phyloP scores from a whole-genome alignment of 352 stramenopile genomes.

The Pythium periplocum region DNA sequence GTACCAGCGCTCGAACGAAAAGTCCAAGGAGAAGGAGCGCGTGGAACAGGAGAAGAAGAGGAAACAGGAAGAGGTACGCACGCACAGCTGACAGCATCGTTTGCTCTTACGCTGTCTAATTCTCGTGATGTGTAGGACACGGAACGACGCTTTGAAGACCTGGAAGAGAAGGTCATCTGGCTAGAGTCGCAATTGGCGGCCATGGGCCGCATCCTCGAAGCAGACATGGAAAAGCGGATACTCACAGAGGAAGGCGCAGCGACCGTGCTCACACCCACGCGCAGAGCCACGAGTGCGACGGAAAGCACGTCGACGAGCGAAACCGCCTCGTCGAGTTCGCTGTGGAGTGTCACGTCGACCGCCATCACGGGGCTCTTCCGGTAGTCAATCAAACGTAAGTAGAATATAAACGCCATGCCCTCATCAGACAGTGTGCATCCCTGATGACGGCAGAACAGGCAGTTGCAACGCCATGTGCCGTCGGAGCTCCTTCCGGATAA shows the following conservation, averaged over 20 bases:
- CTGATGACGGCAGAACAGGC: no score
- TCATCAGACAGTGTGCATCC: no score
- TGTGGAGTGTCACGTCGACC: conserved; percentile 15
- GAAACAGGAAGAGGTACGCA: conserved; percentile 35
- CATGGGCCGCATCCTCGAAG: conserved; percentile 17
- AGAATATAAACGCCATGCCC: no score
- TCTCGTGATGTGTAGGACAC: conserved; percentile 5
- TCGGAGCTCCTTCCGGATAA: no score
- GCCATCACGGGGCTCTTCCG: conserved; percentile 14
- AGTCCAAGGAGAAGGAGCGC: conserved; percentile 59
- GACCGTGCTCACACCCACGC: conserved; percentile 12
- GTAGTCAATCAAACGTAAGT: not conserved
- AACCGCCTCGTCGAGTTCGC: not conserved
- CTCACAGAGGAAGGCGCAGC: not conserved
- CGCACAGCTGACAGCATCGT: not conserved
- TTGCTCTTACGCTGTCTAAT: conserved; percentile 3
- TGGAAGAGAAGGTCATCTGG: conserved; percentile 21
- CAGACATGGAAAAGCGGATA: conserved; percentile 17
- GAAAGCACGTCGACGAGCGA: no score
- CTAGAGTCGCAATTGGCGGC: conserved; percentile 17
- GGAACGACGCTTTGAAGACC: conserved; percentile 16
- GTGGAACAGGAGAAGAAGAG: conserved; percentile 46
- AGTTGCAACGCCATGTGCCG: no score
- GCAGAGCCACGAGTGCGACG: conserved; percentile 2
- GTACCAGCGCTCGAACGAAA: conserved; percentile 63